A percentile compares a stretch with the other conserved stretches of the same genome.
Evolutionary conservation across 2,329 filamentous ascomycete genomes (phyloP).

Genomic region (Cordyceps cicadae): DNA sequence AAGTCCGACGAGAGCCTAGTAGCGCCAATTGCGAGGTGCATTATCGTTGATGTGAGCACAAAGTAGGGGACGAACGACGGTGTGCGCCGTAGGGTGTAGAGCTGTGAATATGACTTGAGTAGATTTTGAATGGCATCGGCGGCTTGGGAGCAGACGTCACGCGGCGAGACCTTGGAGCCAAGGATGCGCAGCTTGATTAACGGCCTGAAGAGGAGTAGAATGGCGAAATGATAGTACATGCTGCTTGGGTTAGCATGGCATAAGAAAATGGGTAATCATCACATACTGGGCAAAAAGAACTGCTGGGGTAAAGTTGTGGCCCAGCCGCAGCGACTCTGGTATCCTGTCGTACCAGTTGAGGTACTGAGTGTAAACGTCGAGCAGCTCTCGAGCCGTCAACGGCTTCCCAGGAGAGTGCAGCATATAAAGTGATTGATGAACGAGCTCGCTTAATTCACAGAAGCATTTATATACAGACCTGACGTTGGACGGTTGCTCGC

Average conservation of each 20-base stretch:
- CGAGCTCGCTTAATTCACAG: constrained; percentile 63
- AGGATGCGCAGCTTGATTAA: constrained; percentile 58
- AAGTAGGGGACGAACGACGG: constrained; percentile 56
- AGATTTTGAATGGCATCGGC: constrained; percentile 52
- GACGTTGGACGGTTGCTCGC: constrained; percentile 58
- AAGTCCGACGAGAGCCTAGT: constrained; percentile 20
- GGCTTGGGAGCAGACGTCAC: constrained; percentile 56
- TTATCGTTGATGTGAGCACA: constrained; percentile 52
- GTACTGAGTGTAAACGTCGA: constrained; percentile 59
- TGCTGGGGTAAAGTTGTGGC: constrained; percentile 63
- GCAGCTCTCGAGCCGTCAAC: constrained; percentile 54
- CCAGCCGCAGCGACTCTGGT: constrained; percentile 54
- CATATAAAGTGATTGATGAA: constrained; percentile 62
- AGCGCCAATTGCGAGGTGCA: constrained; percentile 49
- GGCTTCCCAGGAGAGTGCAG: constrained; percentile 62
- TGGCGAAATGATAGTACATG: constrained; percentile 64
- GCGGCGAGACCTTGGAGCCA: constrained; percentile 53
- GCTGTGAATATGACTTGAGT: constrained; percentile 46
- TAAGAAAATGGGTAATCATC: neutral
- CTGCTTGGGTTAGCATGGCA: constrained; percentile 26
- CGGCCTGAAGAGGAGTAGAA: constrained; percentile 66
- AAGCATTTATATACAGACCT: constrained; percentile 61
- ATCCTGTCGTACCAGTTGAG: constrained; percentile 63
- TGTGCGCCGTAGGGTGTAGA: constrained; percentile 50
- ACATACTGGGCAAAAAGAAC: constrained; percentile 67